Percentiles rank a stretch among this genome's conserved stretches.
Evolutionary conservation across 208 protist species (phyloP).

Genomic region (Trichomonas tenax): DNA sequence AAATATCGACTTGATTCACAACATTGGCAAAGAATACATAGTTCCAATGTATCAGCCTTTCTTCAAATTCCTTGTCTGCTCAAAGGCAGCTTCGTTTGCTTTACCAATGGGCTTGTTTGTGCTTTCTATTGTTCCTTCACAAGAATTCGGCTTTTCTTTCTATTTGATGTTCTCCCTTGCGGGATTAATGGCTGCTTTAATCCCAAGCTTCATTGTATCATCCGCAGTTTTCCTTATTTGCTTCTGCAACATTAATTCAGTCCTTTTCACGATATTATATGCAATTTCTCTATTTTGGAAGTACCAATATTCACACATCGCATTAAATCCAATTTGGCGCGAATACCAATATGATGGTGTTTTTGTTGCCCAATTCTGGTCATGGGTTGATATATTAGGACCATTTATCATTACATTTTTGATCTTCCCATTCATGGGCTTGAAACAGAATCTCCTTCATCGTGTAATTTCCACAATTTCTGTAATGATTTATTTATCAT

Average conservation of each 20-base stretch:
- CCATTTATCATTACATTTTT: background rate
- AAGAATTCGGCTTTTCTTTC: background rate
- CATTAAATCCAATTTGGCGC: background rate
- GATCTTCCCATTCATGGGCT: background rate
- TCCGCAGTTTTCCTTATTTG: background rate
- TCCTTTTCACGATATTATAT: background rate
- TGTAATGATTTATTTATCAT: background rate
- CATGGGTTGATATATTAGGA: background rate
- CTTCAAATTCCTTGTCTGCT: background rate
- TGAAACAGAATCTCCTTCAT: background rate
- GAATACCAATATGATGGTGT: background rate
- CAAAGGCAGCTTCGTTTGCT: background rate
- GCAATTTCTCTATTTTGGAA: background rate
- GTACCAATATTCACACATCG: background rate
- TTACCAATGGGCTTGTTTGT: background rate
- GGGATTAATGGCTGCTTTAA: background rate
- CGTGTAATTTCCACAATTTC: background rate
- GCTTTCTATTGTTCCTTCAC: background rate
- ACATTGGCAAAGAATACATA: background rate
- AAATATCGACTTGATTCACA: background rate
- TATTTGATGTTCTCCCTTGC: background rate
- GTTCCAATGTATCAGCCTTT: background rate
- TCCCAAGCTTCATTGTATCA: background rate
- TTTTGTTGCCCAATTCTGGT: background rate
- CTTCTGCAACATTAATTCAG: background rate